phyloP scores from a whole-genome alignment of 805 yeast genomes.

The Ascoidea asiatica region DNA sequence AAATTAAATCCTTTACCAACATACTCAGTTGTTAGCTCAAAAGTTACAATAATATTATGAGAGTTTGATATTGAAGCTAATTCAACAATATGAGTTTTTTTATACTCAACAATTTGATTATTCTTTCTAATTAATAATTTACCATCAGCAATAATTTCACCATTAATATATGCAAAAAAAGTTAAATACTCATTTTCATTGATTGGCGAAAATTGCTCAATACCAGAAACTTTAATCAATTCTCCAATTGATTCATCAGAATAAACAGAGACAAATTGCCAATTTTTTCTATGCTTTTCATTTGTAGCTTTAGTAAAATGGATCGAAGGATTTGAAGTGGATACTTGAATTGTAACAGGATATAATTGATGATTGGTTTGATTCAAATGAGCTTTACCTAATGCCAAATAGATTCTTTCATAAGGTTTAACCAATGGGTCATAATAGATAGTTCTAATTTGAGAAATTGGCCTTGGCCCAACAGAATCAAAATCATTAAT shows the following conservation, averaged over 20 bases:
- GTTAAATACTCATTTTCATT: slow-evolving; percentile 39
- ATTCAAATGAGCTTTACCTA: slow-evolving; percentile 33
- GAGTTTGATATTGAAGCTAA: slow-evolving; percentile 27
- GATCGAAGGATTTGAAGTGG: slow-evolving; percentile 35
- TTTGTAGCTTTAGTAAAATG: slow-evolving; percentile 58
- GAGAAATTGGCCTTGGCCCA: slow-evolving; percentile 39
- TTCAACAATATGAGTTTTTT: slow-evolving; percentile 28
- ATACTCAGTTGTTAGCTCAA: slow-evolving; percentile 47
- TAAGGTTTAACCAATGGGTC: slow-evolving; percentile 47
- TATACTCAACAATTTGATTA: slow-evolving; percentile 33
- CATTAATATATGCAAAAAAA: slow-evolving; percentile 49
- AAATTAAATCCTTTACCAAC: slow-evolving; percentile 56
- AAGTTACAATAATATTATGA: slow-evolving; percentile 23
- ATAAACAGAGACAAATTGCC: slow-evolving; percentile 65
- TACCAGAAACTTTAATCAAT: slow-evolving; percentile 46
- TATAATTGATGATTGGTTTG: slow-evolving; percentile 14
- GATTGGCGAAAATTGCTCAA: slow-evolving; percentile 24
- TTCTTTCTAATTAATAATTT: slow-evolving; percentile 34
- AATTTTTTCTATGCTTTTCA: slow-evolving; percentile 32
- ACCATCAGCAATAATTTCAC: slow-evolving; percentile 46
- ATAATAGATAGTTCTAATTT: slow-evolving; percentile 50
- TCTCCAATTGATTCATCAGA: slow-evolving; percentile 68
- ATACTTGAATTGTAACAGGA: slow-evolving; percentile 37
- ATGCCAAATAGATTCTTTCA: slow-evolving; percentile 45
- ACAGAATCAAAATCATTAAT: slow-evolving; percentile 21